Evolutionary conservation across 148 eudicot species (phyloP).

Genomic region (Heliamphora exappendiculata): DNA sequence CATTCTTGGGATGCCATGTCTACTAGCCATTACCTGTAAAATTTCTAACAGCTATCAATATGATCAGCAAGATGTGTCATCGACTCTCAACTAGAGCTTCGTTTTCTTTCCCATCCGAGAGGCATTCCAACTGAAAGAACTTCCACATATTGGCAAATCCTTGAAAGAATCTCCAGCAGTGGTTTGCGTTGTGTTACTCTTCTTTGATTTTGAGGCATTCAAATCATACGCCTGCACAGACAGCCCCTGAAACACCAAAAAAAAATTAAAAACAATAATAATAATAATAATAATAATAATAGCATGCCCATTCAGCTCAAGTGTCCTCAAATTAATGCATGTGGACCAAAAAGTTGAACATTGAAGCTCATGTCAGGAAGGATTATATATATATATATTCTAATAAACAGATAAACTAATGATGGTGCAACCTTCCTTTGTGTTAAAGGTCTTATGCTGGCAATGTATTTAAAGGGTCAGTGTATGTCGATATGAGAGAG

Average conservation of each 20-base stretch:
- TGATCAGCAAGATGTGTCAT: neutral
- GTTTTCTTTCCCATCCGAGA: neutral
- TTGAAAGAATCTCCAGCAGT: neutral
- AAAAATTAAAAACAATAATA: neutral
- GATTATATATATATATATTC: neutral
- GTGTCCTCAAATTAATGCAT: neutral
- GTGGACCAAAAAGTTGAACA: neutral
- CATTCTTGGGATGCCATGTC: too few species aligned
- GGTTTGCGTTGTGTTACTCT: neutral
- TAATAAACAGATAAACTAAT: neutral
- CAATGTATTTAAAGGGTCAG: too few species aligned
- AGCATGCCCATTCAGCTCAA: neutral
- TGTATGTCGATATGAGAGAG: neutral
- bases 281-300: too few species aligned
- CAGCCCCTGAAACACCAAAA: conserved; percentile 9
- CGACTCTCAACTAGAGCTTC: neutral
- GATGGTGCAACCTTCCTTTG: neutral
- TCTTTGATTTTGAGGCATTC: neutral
- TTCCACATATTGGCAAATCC: neutral
- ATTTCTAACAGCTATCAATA: neutral
- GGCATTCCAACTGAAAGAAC: neutral
- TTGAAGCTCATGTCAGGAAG: neutral
- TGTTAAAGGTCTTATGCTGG: too few species aligned
- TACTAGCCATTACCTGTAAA: neutral
- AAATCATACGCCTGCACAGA: conserved; percentile 14